phyloP scores from a whole-genome alignment of 306 rosid species.

The Medicago lupulina region DNA sequence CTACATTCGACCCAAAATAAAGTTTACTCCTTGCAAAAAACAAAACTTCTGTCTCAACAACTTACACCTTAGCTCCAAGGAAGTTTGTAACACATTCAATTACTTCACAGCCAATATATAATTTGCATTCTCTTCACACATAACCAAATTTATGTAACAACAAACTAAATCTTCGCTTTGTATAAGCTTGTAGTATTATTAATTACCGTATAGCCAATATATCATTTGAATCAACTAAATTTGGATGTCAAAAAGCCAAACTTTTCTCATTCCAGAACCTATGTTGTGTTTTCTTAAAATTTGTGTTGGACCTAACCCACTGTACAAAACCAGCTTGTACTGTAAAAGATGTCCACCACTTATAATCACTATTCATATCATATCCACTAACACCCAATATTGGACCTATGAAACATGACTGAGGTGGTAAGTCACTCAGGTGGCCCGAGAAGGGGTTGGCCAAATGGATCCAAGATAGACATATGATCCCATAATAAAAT shows the following conservation, averaged over 20 bases:
- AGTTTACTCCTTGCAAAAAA: constrained; percentile 10
- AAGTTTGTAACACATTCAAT: not conserved
- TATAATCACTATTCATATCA: not conserved
- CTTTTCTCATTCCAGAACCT: constrained; percentile 14
- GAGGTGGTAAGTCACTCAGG: not conserved
- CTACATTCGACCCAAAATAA: not conserved
- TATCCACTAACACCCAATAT: not conserved
- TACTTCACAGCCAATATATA: constrained; percentile 5
- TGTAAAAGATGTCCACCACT: not conserved
- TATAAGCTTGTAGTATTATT: not conserved
- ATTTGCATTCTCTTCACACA: not conserved
- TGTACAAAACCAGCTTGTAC: not conserved
- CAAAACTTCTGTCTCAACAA: constrained; percentile 24
- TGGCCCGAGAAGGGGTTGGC: not conserved
- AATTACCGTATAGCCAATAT: constrained; percentile 16
- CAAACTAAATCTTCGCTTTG: constrained; percentile 19
- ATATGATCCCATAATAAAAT: not conserved
- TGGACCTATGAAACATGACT: not conserved
- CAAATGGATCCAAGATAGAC: not conserved
- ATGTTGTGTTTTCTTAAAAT: not conserved
- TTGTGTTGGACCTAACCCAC: not conserved
- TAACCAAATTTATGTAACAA: constrained; percentile 20
- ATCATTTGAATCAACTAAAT: constrained; percentile 1
- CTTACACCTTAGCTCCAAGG: not conserved
- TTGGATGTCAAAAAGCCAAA: not conserved